These are phyloP conservation scores for Artemisia argyi DNA, from an alignment of 129 eudicot genomes.

Conservation along the genomic window DNA sequence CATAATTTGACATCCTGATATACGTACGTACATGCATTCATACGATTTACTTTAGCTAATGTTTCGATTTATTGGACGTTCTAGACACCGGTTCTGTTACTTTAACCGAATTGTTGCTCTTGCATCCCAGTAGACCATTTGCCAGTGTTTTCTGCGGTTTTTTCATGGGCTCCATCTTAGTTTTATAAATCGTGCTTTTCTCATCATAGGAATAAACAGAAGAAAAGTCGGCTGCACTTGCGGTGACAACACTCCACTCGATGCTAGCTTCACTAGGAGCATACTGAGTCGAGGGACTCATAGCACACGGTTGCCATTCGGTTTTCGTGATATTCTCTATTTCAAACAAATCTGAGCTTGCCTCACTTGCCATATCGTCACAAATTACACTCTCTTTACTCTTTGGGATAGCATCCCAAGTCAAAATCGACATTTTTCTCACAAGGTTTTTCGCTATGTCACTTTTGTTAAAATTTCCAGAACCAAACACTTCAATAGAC, in stretches of 20 bases:
- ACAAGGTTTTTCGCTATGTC: slow-evolving; percentile 59
- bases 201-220: slow-evolving; percentile 54
- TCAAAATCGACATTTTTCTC: slow-evolving; percentile 68
- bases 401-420: slow-evolving; percentile 90
- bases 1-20: not conserved
- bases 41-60: slow-evolving; percentile 15
- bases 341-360: slow-evolving; percentile 83
- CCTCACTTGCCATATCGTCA: slow-evolving; percentile 78
- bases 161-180: slow-evolving; percentile 14
- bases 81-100: slow-evolving; percentile 41
- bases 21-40: slow-evolving; percentile 1
- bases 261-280: slow-evolving; percentile 87
- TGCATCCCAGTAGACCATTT: slow-evolving; percentile 55
- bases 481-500: slow-evolving; percentile 76
- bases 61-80: slow-evolving; percentile 31
- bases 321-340: slow-evolving; percentile 56
- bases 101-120: slow-evolving; percentile 44
- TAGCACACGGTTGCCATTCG: slow-evolving; percentile 34
- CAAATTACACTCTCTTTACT: slow-evolving; percentile 35
- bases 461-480: slow-evolving; percentile 30
- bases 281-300: slow-evolving; percentile 54
- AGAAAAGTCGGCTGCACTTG: slow-evolving; percentile 72
- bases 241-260: slow-evolving; percentile 80
- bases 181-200: slow-evolving; percentile 12
- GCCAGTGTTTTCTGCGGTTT: slow-evolving; percentile 29